Evolutionary conservation across 2,329 filamentous ascomycete species (phyloP).

Genomic region (Ilyonectria destructans): DNA sequence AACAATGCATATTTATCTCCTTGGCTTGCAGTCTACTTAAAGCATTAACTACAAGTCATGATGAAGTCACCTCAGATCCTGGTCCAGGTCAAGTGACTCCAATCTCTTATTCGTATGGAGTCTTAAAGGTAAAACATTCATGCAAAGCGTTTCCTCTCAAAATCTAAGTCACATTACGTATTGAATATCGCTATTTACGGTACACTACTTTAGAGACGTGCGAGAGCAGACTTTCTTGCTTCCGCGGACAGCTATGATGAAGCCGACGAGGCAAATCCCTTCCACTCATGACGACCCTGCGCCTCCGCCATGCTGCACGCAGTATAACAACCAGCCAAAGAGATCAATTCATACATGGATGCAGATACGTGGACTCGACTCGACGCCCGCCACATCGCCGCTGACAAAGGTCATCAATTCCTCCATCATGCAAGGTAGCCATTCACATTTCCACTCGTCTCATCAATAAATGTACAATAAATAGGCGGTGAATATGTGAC

Average conservation of each 20-base stretch:
- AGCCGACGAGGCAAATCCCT: constrained; percentile 1
- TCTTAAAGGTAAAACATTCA: not conserved
- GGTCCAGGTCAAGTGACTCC: not conserved
- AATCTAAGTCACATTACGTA: not conserved
- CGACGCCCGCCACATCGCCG: constrained; percentile 20
- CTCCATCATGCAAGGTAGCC: constrained; percentile 6
- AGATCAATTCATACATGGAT: constrained; percentile 1
- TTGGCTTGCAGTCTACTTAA: not conserved
- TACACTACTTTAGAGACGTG: constrained; percentile 5
- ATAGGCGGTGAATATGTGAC: constrained; percentile 17
- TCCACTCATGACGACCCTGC: not conserved
- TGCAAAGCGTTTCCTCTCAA: not conserved
- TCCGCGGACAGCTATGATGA: not conserved
- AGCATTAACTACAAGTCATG: not conserved
- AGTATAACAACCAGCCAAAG: constrained; percentile 8
- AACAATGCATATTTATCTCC: not conserved
- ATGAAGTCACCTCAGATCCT: not conserved
- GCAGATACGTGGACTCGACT: constrained; percentile 12
- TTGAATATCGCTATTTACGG: not conserved
- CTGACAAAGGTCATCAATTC: constrained; percentile 16
- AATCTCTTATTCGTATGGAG: not conserved
- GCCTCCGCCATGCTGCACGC: constrained; percentile 20
- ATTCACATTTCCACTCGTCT: constrained; percentile 6
- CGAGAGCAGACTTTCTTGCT: constrained; percentile 4
- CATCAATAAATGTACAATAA: constrained; percentile 14